Conservation (phyloP, 176 grass and related monocot genomes). For the Poa annua region DNA sequence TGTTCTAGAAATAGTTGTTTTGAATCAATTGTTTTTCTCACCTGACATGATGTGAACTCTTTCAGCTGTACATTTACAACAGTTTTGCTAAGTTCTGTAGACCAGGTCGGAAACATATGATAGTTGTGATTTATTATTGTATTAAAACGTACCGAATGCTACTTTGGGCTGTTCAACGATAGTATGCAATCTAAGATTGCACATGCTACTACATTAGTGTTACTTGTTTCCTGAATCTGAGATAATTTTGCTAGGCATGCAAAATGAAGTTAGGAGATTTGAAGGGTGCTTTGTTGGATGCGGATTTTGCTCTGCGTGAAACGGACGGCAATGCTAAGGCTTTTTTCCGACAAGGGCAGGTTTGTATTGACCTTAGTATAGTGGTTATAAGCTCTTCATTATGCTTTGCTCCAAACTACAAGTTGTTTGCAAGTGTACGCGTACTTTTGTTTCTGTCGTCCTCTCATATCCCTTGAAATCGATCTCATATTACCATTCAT, state of each 20-base stretch:
- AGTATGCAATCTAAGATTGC: neutral
- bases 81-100: neutral
- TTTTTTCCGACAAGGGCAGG: constrained; percentile 98
- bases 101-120: neutral
- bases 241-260: constrained; percentile 67
- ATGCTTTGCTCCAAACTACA: neutral
- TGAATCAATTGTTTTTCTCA: neutral
- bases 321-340: constrained; percentile 96
- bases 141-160: neutral
- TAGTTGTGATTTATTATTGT: neutral
- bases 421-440: neutral
- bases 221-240: constrained; percentile 37
- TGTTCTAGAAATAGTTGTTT: constrained; percentile 3
- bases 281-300: constrained; percentile 90
- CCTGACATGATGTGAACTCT: too few species aligned
- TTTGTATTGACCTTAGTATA: constrained; percentile 37
- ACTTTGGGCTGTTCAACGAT: neutral
- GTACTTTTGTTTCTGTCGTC: constrained; percentile 21
- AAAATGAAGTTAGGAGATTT: constrained; percentile 95
- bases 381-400: neutral
- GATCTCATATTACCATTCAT: constrained; percentile 5
- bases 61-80: too few species aligned
- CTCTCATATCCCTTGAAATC: neutral
- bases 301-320: constrained; percentile 97
- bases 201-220: neutral